phyloP scores from a whole-genome alignment of 1,284 basidiomycete species.

The Cerioporus squamosus region DNA sequence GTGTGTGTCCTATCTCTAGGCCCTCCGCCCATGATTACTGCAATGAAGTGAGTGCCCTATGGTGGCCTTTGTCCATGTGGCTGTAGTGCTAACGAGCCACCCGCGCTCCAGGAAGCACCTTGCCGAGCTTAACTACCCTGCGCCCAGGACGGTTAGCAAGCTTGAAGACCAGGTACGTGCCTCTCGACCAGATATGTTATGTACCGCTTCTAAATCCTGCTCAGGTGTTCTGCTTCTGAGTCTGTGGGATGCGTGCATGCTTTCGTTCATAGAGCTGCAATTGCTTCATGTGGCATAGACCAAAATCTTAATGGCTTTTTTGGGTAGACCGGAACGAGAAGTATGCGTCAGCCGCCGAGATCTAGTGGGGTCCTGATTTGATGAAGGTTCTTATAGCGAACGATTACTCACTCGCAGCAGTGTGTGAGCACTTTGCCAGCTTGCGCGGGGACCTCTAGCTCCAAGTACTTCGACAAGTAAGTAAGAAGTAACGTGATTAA shows the following conservation, averaged over 20 bases:
- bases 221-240: conserved; percentile 52
- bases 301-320: conserved; percentile 4
- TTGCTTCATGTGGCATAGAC: conserved; percentile 9
- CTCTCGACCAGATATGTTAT: background rate
- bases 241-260: background rate
- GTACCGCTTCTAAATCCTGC: conserved; percentile 4
- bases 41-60: conserved; percentile 83
- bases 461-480: too few relatives aligned
- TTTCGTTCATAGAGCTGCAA: conserved; percentile 3
- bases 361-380: too few relatives aligned
- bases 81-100: conserved; percentile 1
- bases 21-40: conserved; percentile 95
- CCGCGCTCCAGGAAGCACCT: conserved; percentile 77
- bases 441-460: too few relatives aligned
- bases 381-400: too few relatives aligned
- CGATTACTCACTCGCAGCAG: too few relatives aligned
- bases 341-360: background rate
- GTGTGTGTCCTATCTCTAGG: too few relatives aligned
- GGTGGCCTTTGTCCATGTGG: background rate
- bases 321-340: background rate
- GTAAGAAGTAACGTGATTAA: too few relatives aligned
- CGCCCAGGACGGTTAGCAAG: conserved; percentile 91
- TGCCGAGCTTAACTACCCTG: conserved; percentile 84
- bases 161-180: conserved; percentile 81
- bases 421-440: too few relatives aligned